phyloP scores from a whole-genome alignment of 257 asterid genomes.

The Ehretia macrophylla region DNA sequence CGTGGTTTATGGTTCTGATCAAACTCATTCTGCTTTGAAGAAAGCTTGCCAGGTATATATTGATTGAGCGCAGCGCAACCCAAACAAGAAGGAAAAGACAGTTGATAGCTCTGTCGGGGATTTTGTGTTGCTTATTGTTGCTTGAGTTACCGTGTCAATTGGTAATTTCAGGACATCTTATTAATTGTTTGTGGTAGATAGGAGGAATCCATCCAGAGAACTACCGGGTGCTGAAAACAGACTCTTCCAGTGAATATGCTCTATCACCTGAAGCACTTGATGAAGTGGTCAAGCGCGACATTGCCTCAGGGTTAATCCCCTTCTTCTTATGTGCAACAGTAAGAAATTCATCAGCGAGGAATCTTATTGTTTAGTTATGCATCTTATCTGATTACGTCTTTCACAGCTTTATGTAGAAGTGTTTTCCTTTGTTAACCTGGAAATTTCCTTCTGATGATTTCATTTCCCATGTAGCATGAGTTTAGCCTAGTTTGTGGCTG shows the following conservation, averaged over 20 bases:
- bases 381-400: neutral
- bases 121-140: neutral
- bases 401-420: too few relatives aligned
- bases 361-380: neutral
- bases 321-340: conserved; percentile 96
- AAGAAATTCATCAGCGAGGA: conserved; percentile 30
- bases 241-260: conserved; percentile 58
- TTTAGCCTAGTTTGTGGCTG: too few relatives aligned
- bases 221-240: conserved; percentile 63
- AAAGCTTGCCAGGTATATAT: conserved; percentile 88
- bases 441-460: too few relatives aligned
- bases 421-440: too few relatives aligned
- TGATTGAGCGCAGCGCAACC: neutral
- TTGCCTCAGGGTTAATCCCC: conserved; percentile 76
- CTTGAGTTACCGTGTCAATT: neutral
- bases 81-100: neutral
- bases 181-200: conserved; percentile 48
- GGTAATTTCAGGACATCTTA: neutral
- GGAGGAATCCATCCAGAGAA: conserved; percentile 80
- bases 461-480: too few relatives aligned
- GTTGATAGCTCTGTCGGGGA: neutral
- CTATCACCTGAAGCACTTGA: conserved; percentile 62
- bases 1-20: conserved; percentile 80
- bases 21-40: conserved; percentile 70
- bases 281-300: conserved; percentile 64